Evolutionary conservation across 2,329 filamentous ascomycete genomes (phyloP), one percentile per base, ranked within the genome.

Genomic region (Myotisia sp.): DNA sequence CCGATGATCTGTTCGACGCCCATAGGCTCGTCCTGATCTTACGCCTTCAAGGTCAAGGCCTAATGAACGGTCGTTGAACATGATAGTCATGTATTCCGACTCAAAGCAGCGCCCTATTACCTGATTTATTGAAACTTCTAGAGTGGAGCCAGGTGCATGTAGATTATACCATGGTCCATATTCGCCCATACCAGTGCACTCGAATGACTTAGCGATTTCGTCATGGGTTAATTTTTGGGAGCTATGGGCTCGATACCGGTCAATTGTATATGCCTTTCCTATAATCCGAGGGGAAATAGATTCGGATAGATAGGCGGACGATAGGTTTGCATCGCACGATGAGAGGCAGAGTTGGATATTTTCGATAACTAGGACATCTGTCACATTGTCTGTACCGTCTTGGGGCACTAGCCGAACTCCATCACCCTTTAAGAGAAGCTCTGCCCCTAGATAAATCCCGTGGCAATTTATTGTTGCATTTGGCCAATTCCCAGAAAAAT

Each of bases 81-180:
- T 64, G 1, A 62, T 46, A 0, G 54, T 43, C 43, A 70, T 59
- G 0, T 67, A 67, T 3, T 62, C 55, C 3, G 57, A 57, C 45
- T 74, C 70, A 38, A 63, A 65, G 36, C 68, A 61, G 0, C 71
- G 68, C 1, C 71, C 68, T 0, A 74, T 44, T 3, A 75, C 49
- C 33, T 66, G 59, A 5, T 62, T 56, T 32, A 66, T 67, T 0
- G 70, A 67, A 0, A 74, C 45, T 4, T 59, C 53, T 7, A 64
- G 57, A 3, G 53, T 48, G 24, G 57, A 59, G 1, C 47, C 43
- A 0, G 60, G 51, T 2, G 58, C 51, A 36, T 65, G 60, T 2
- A 69, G 44, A 17, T 57, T 56, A 38, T 70, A 72, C 68, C 68
- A 76, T 1, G 53, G 44, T 1, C 63, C 64, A 33, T 70, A 71